A percentile compares a stretch with the other conserved stretches of the same genome.
phyloP scores from a whole-genome alignment of 2,329 filamentous ascomycete genomes.

The Plectosphaerella cucumerina region DNA sequence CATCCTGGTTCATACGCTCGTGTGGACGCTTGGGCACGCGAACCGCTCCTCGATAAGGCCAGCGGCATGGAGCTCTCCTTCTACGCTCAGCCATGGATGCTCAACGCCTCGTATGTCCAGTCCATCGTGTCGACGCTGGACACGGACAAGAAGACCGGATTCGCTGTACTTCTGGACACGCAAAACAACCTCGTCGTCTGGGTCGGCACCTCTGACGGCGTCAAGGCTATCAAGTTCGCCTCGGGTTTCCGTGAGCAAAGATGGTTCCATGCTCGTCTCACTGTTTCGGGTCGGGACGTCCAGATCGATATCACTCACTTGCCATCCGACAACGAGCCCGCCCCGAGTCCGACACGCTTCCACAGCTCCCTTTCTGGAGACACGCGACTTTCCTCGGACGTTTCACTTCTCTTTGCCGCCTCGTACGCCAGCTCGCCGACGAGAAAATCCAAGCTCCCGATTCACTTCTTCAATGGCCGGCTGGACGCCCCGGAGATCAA shows the following conservation, averaged over 20 bases:
- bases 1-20: not conserved
- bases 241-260: slow-evolving; percentile 11
- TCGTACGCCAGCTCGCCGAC: not conserved
- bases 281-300: slow-evolving; percentile 3
- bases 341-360: not conserved
- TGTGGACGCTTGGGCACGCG: not conserved
- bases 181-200: not conserved
- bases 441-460: not conserved
- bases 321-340: slow-evolving; percentile 4
- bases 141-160: not conserved
- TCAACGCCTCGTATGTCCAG: slow-evolving; percentile 3
- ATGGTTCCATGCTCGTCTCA: slow-evolving; percentile 7
- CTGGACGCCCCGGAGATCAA: slow-evolving; percentile 13
- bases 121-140: slow-evolving; percentile 3
- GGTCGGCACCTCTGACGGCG: not conserved
- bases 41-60: not conserved
- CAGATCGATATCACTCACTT: slow-evolving; percentile 6
- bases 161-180: not conserved
- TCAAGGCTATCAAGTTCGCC: slow-evolving; percentile 7
- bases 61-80: slow-evolving; percentile 2
- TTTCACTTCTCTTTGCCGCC: slow-evolving; percentile 5
- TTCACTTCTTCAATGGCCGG: slow-evolving; percentile 13
- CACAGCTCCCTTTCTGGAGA: not conserved
- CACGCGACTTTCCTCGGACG: not conserved
- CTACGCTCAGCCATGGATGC: slow-evolving; percentile 5